A percentile compares a stretch with the other conserved stretches of the same genome.
These are phyloP conservation scores for Aspergillus avenaceus DNA, from an alignment of 495 filamentous ascomycete species.

Conservation along the genomic window DNA sequence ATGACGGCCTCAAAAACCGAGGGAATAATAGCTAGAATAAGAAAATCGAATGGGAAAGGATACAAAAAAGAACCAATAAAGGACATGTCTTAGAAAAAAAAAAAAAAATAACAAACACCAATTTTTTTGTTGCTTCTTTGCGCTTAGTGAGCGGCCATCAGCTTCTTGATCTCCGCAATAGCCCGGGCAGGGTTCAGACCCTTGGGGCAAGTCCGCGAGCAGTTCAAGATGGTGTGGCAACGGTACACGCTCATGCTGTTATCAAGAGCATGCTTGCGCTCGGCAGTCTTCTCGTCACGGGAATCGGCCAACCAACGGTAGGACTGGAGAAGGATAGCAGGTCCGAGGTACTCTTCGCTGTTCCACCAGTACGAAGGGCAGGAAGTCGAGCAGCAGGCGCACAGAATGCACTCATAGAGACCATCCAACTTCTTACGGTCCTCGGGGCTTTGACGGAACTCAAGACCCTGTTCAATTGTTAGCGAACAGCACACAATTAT, in stretches of 20 bases:
- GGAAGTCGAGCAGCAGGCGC: constrained; percentile 97
- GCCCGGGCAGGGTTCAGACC: constrained; percentile 91
- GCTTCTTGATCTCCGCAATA: constrained; percentile 98
- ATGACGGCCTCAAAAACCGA: constrained; percentile 26
- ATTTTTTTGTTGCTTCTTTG: constrained; percentile 27
- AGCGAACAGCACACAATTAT: neutral
- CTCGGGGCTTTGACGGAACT: constrained; percentile 81
- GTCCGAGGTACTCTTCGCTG: constrained; percentile 94
- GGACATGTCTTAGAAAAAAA: constrained; percentile 20
- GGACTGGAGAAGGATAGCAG: constrained; percentile 90
- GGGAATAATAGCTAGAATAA: constrained; percentile 20
- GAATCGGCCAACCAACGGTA: constrained; percentile 96
- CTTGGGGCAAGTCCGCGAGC: constrained; percentile 95
- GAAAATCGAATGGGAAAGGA: constrained; percentile 14
- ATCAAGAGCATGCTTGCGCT: constrained; percentile 86
- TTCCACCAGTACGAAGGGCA: constrained; percentile 99
- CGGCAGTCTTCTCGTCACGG: constrained; percentile 78
- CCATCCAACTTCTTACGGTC: constrained; percentile 97
- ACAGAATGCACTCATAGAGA: constrained; percentile 98
- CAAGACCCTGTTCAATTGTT: constrained; percentile 60
- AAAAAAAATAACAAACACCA: constrained; percentile 28
- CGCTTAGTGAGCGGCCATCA: constrained; percentile 58
- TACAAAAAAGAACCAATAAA: constrained; percentile 15
- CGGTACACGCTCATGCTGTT: constrained; percentile 98
- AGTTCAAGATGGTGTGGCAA: constrained; percentile 99